Evolutionary conservation across 495 filamentous ascomycete genomes (phyloP).

Genomic region (Aspergillus asperescens): DNA sequence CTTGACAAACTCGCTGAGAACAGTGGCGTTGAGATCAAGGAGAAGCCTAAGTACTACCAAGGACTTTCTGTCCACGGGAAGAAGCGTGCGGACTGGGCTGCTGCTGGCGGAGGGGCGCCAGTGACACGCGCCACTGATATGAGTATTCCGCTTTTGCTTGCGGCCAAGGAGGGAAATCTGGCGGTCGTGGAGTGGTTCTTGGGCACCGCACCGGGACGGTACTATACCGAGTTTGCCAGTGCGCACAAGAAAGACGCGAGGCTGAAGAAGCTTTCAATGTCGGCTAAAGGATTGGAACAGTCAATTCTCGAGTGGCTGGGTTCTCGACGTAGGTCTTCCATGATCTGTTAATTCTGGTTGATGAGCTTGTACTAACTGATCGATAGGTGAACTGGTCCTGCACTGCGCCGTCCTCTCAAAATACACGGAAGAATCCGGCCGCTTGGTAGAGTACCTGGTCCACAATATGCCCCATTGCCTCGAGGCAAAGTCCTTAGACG

Average conservation of each 20-base stretch:
- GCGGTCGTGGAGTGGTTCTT: constrained; percentile 65
- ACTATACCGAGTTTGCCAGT: constrained; percentile 59
- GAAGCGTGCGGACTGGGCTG: constrained; percentile 62
- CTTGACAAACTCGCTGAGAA: constrained; percentile 56
- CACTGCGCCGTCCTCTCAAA: constrained; percentile 57
- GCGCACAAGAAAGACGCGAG: constrained; percentile 50
- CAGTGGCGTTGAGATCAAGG: constrained; percentile 48
- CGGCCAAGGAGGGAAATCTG: constrained; percentile 52
- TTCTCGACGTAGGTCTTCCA: constrained; percentile 36
- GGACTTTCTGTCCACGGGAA: constrained; percentile 66
- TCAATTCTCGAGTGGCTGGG: constrained; percentile 57
- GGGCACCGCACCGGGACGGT: constrained; percentile 54
- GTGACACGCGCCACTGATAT: constrained; percentile 17
- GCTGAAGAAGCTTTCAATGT: constrained; percentile 49
- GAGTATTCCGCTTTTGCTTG: constrained; percentile 52
- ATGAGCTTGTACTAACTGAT: not conserved
- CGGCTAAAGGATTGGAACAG: constrained; percentile 53
- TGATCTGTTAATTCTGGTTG: too few relatives aligned
- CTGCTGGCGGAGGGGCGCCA: constrained; percentile 40
- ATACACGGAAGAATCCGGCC: constrained; percentile 34
- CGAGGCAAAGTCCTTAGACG: constrained; percentile 49
- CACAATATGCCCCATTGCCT: constrained; percentile 52
- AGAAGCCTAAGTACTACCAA: constrained; percentile 64
- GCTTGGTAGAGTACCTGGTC: constrained; percentile 58
- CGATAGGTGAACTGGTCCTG: constrained; percentile 54